These are phyloP conservation scores for Yamadazyma tumulicola DNA, from an alignment of 805 yeast species.

Conservation along the genomic window DNA sequence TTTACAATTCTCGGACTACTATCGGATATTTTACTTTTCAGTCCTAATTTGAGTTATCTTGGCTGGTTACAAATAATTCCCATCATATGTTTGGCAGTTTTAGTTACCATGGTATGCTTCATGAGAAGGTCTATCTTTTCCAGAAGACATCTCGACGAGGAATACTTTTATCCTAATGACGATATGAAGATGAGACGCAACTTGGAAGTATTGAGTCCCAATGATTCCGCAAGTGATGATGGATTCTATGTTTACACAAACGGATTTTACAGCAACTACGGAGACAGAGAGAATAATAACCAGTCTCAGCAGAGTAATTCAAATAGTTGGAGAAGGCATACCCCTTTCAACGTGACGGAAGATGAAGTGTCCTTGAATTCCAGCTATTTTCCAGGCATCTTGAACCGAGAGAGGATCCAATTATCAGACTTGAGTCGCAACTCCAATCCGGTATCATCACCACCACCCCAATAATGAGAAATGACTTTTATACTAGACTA, in stretches of 20 bases:
- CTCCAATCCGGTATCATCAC: constrained; percentile 1
- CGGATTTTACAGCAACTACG: constrained; percentile 32
- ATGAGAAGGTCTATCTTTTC: constrained; percentile 65
- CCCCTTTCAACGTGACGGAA: constrained; percentile 11
- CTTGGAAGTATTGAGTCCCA: constrained; percentile 2
- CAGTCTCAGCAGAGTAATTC: constrained; percentile 13
- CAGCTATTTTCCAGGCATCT: constrained; percentile 7
- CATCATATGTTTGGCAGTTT: constrained; percentile 59
- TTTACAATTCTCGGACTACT: constrained; percentile 70
- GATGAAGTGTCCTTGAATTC: constrained; percentile 15
- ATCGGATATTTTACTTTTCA: constrained; percentile 76
- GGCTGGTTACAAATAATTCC: constrained; percentile 83
- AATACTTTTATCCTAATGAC: constrained; percentile 25
- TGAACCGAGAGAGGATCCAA: constrained; percentile 5
- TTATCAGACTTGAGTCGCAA: constrained; percentile 9
- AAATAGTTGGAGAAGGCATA: constrained; percentile 18
- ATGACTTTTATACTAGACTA: too few relatives aligned
- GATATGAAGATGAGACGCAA: constrained; percentile 31
- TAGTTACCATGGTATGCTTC: constrained; percentile 65
- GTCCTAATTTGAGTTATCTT: constrained; percentile 70
- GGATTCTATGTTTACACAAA: constrained; percentile 43
- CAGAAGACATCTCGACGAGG: constrained; percentile 38
- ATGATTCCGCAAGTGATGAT: constrained; percentile 37
- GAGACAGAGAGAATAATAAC: constrained; percentile 14
- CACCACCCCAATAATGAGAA: too few relatives aligned